Base-by-base conservation (phyloP, 148 eudicot genomes). In the Spergularia bocconei region DNA sequence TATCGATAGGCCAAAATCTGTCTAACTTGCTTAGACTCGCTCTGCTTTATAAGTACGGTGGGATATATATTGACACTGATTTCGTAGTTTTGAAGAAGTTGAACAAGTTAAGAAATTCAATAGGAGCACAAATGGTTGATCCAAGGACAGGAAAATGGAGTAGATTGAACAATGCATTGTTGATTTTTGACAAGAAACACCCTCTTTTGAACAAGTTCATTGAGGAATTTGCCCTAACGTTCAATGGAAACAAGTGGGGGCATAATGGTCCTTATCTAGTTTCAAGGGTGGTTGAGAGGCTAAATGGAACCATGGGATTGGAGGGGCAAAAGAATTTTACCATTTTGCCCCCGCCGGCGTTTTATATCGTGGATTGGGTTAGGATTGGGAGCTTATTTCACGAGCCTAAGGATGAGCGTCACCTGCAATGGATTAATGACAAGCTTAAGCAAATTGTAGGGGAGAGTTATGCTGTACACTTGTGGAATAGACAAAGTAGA, bases 161-260 rank as follows among this genome's bases (percentile, higher is more conserved):
- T 74, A 81, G 98, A 73, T 76, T 93, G 84, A 93, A 93, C 76
- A 89, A 89, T 77, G 98, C 98, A 7, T 87, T 93, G 29, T 78
- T 93, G 92, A 72, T 93, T 0, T 93, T 91, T 68, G 92, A 93
- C 48, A 87, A 86, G 72, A 84, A 82, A 64, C 98, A 93, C 79
- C 94, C 94, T 7, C 78, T 93, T 21, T 59, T 93, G 23, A 67
- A 61, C 64, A 84, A 81, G 74, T 93, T 93, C 47, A 91, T 93
- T 36, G 84, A 88, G 64, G 98, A 89, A 80, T 93, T 91, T 77
- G 94, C 92, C 25, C 78, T 80, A 2, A 88, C 92, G 29, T 93
- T 91, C 44, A 77, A 93, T 80, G 98, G 98, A 11, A 87, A 89
- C 51, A 93, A 88, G 82, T 93, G 97, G 97, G 98, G 98, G 69